Evolutionary conservation across 768 basidiomycete genomes (phyloP), one percentile per base, ranked within the genome.

Genomic region (Sarcomyxa edulis): DNA sequence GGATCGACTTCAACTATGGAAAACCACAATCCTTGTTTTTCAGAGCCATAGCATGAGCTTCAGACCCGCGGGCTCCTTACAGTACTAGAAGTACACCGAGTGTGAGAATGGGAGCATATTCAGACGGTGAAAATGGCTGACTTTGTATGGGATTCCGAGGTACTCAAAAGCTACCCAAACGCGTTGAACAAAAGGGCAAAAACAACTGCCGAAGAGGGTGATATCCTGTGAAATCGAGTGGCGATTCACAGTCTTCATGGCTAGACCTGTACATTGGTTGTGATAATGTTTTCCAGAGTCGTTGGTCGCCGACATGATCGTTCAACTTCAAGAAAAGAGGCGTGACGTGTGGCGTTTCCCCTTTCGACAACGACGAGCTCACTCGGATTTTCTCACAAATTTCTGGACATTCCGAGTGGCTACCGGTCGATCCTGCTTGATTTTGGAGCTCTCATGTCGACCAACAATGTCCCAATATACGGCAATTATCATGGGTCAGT

Each of bases 161-260:
- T 74, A 71, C 55, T 91, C 86, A 21, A 90, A 65, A 0, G 78
- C 71, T 14, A 79, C 69, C 88, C 89, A 92, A 2, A 76, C 84
- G 11, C 88, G 69, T 56, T 90, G 86, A 2, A 89, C 86, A 52
- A 89, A 90, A 0, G 85, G 84, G 53, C 85, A 88, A 51, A 86
- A 86, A 52, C 82, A 86, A 37, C 75, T 71, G 7, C 68, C 78
- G 47, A 86, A 89, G 16, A 91, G 65, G 1, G 74, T 81, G 44
- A 84, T 76, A 37, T 78, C 71, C 48, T 69, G 56, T 3, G 69
- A 61, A 10, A 45, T 49, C 15, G 54, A 41, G 35, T 84, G 84
- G 0, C 53, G 58, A 16, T 74, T 56, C 11, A 68, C 78, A 0
- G 82, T 87, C 3, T 66, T 59, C 14, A 81, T 61, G 1, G 85